Conservation (phyloP, 2,329 filamentous ascomycete species). For the Botrytis deweyae region DNA sequence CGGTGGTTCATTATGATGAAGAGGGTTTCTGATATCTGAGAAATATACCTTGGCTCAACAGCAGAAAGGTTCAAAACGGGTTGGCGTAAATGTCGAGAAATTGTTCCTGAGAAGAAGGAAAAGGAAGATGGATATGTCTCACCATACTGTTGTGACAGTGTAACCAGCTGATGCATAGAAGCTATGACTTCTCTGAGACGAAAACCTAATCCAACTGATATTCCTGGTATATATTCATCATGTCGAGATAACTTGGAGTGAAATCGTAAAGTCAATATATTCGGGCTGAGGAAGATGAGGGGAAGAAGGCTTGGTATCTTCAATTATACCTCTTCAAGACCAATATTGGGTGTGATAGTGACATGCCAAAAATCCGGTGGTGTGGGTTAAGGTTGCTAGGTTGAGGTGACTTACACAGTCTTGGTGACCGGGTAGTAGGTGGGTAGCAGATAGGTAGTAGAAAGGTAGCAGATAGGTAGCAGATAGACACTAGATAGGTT, state of each 20-base stretch:
- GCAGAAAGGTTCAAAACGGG: neutral
- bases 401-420: neutral
- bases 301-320: slow-evolving; percentile 12
- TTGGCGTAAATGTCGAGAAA: neutral
- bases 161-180: neutral
- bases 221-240: neutral
- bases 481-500: neutral
- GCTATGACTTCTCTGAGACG: slow-evolving; percentile 1
- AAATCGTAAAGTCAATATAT: neutral
- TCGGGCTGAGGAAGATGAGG: slow-evolving; percentile 16
- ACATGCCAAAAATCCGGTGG: slow-evolving; percentile 3
- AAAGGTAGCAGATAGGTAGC: no score
- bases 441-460: neutral
- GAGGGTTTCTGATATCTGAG: neutral
- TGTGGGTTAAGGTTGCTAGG: slow-evolving; percentile 1
- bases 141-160: neutral
- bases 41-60: slow-evolving; percentile 1
- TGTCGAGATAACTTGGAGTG: neutral
- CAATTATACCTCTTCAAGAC: neutral
- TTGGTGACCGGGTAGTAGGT: neutral
- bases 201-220: neutral
- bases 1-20: neutral
- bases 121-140: slow-evolving; percentile 7
- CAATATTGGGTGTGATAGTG: neutral
- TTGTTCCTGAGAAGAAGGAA: neutral